These are phyloP conservation scores for Kwoniella newhampshirensis DNA, from an alignment of 768 basidiomycete species.

Conservation along the genomic window DNA sequence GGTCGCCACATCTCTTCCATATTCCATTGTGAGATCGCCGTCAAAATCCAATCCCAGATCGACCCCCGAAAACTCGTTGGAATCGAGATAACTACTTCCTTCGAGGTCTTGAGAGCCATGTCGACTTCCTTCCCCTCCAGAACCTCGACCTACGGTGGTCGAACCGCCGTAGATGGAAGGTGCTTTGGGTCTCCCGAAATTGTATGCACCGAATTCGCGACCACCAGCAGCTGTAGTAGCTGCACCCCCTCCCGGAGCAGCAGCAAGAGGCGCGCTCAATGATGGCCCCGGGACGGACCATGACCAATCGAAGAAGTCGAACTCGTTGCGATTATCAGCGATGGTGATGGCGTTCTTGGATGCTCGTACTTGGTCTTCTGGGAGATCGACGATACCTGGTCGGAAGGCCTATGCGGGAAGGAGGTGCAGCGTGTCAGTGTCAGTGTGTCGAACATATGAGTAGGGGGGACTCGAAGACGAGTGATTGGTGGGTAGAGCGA, in stretches of 20 bases:
- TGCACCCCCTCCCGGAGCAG: constrained; percentile 23
- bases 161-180: constrained; percentile 40
- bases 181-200: constrained; percentile 40
- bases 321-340: constrained; percentile 62
- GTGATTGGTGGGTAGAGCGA: too few relatives aligned
- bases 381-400: constrained; percentile 92
- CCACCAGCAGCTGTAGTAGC: constrained; percentile 14
- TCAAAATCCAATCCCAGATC: constrained; percentile 38
- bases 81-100: constrained; percentile 34
- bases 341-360: constrained; percentile 86
- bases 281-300: constrained; percentile 63
- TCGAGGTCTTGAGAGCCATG: constrained; percentile 35
- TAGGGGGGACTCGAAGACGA: constrained; percentile 1
- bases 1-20: constrained; percentile 27
- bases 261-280: constrained; percentile 18
- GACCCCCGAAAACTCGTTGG: constrained; percentile 46
- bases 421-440: constrained; percentile 6
- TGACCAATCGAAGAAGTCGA: constrained; percentile 56
- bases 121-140: constrained; percentile 14
- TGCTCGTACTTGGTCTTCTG: constrained; percentile 85
- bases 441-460: not conserved
- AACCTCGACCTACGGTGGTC: not conserved
- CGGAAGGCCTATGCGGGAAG: constrained; percentile 74
- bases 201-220: constrained; percentile 43
- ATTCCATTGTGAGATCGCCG: constrained; percentile 30